Evolutionary conservation across 192 early-diverging fungal species (phyloP).

Genomic region (Diversispora epigaea): DNA sequence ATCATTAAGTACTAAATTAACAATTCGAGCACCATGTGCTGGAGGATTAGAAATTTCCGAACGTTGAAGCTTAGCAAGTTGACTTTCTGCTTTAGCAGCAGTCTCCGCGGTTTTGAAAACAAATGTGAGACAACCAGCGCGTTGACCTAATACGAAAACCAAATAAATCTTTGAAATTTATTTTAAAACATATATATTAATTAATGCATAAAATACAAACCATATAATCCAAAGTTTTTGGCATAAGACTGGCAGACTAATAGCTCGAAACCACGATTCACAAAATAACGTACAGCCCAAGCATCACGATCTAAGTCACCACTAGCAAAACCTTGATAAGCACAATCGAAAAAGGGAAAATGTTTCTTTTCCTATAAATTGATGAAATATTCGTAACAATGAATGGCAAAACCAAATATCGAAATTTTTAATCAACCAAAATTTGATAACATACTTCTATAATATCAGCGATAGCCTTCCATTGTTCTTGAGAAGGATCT

Average conservation of each 20-base stretch:
- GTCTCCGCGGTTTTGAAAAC: slow-evolving; percentile 59
- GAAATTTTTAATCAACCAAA: not conserved
- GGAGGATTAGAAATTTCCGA: slow-evolving; percentile 90
- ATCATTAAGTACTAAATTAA: slow-evolving; percentile 80
- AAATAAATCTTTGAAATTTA: not conserved
- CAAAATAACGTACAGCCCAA: slow-evolving; percentile 91
- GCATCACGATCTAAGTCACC: slow-evolving; percentile 92
- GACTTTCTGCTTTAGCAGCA: slow-evolving; percentile 66
- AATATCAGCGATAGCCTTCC: slow-evolving; percentile 86
- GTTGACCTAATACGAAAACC: slow-evolving; percentile 60
- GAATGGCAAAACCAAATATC: not conserved
- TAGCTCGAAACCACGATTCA: slow-evolving; percentile 85
- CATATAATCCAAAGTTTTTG: slow-evolving; percentile 99
- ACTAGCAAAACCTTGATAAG: slow-evolving; percentile 98
- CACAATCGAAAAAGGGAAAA: slow-evolving; percentile 97
- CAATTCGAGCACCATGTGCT: slow-evolving; percentile 87
- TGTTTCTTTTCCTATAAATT: slow-evolving; percentile 59
- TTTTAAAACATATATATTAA: not conserved
- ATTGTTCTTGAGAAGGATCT: slow-evolving; percentile 92
- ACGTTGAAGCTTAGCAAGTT: slow-evolving; percentile 82
- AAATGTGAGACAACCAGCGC: slow-evolving; percentile 81
- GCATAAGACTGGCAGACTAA: slow-evolving; percentile 91
- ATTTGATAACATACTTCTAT: slow-evolving; percentile 50
- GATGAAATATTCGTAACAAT: not conserved
- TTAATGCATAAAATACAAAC: slow-evolving; percentile 40